Base-by-base conservation (phyloP, 2,329 filamentous ascomycete genomes). In the Alternaria sp. region DNA sequence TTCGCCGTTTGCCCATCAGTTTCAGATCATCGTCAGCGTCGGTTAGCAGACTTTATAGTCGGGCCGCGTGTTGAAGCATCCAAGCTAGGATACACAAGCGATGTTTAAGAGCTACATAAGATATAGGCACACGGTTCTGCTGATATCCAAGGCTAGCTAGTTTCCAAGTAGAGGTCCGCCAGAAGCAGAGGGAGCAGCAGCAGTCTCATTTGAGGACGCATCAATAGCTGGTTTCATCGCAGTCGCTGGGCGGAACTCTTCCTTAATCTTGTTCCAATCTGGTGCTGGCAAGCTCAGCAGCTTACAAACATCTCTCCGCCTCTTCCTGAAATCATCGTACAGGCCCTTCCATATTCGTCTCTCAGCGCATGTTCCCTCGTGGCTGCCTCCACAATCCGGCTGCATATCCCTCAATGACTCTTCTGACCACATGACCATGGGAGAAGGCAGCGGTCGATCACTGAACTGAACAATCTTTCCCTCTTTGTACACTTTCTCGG, bases 381-480 rank as follows among this genome's bases (percentile, higher is more conserved):
- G 64, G 14, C 57, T 59, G 8, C 74, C 76, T 3, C 71, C 77
- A 56, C 82, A 84, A 58, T 81, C 78, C 2, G 83, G 82, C 73
- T 82, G 80, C 64, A 82, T 78, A 58, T 82, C 79, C 49, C 73
- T 71, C 2, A 82, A 64, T 18, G 78, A 76, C 28, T 80, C 75
- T 14, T 71, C 54, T 12, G 80, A 76, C 79, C 79, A 82, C 79
- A 83, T 79, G 51, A 86, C 75, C 86, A 86, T 88, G 3, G 87
- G 87, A 66, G 92, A 92, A 0, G 89, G 88, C 6, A 91, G 68
- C 1, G 90, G 90, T 87, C 87, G 90, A 70, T 92, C 90, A 12
- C 86, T 89, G 73, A 92, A 92, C 74, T 92, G 90, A 2, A 92
- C 80, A 5, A 90, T 82, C 64, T 90, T 91, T 7, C 88, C 86